Evolutionary conservation across 2,329 filamentous ascomycete genomes (phyloP), one percentile per base, ranked within the genome.

Genomic region (Exophiala alcalophila): DNA sequence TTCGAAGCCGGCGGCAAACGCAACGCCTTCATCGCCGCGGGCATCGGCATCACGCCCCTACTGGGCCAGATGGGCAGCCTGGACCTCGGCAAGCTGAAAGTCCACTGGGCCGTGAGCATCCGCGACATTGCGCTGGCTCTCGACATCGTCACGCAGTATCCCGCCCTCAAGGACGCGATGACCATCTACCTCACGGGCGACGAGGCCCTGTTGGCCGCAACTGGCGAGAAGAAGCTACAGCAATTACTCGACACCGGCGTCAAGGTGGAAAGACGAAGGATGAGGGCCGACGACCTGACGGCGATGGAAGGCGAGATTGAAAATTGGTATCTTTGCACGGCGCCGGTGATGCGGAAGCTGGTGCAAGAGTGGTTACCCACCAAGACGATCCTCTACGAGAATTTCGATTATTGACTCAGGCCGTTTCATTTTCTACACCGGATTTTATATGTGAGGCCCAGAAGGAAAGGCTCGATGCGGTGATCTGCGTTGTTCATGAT

Each of bases 21-120:
- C 7, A 64, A 79, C 1, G 70, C 69, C 0, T 92, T 90, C 52
- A 64, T 94, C 3, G 86, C 86, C 4, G 86, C 78, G 0, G 88
- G 88, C 3, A 84, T 94, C 5, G 88, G 88, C 0, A 86, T 94
- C 48, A 94, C 88, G 19, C 88, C 88, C 2, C 55, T 92, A 3
- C 68, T 94, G n/a, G 79, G 81, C 0, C 84, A 87, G 54, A 71
- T 80, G n/a, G 68, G 65, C 0, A 63, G 73, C 4, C 59, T 87
- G 1, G 61, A 69, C 44, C 50, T 66, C 4, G 54, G 60, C 1
- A 58, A 61, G 3, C 59, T 92, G 25, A 65, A 57, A 18, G 59
- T 92, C 4, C 68, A 88, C 1, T 94, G 87, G 88, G 81, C 78
- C 2, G 54, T 90, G 3, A 69, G 74, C 5, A 61, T 63, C 0